phyloP scores from a whole-genome alignment of 2,329 filamentous ascomycete species.

The Ophiostoma montium region DNA sequence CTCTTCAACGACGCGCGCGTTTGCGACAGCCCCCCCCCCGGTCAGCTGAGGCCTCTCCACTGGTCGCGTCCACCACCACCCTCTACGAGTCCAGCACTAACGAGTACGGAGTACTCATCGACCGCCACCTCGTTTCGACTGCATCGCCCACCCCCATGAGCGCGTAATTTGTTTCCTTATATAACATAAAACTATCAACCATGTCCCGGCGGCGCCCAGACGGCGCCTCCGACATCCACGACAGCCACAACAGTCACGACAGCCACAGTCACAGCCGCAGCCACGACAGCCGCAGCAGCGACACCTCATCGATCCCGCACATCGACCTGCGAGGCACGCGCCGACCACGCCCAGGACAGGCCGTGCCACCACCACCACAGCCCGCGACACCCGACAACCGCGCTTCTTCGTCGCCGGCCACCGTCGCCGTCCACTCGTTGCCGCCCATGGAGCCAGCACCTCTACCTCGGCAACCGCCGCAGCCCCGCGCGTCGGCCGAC shows the following conservation, averaged over 20 bases:
- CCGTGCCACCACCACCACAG: background rate
- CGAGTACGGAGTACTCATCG: no score
- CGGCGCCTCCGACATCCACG: background rate
- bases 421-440: background rate
- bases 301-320: background rate
- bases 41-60: background rate
- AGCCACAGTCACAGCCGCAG: background rate
- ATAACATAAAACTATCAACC: background rate
- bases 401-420: background rate
- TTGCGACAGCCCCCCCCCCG: background rate
- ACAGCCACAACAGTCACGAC: slow-evolving; percentile 1
- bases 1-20: no score
- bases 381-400: background rate
- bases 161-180: no score
- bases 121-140: no score
- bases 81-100: background rate
- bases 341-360: background rate
- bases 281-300: background rate
- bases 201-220: background rate
- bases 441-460: background rate
- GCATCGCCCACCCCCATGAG: no score
- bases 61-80: background rate
- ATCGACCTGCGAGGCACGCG: background rate
- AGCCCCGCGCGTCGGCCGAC: background rate
- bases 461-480: background rate